A percentile compares a stretch with the other conserved stretches of the same genome.
Evolutionary conservation across 2,329 filamentous ascomycete species (phyloP).

Genomic region (Biscogniauxia mediterranea): DNA sequence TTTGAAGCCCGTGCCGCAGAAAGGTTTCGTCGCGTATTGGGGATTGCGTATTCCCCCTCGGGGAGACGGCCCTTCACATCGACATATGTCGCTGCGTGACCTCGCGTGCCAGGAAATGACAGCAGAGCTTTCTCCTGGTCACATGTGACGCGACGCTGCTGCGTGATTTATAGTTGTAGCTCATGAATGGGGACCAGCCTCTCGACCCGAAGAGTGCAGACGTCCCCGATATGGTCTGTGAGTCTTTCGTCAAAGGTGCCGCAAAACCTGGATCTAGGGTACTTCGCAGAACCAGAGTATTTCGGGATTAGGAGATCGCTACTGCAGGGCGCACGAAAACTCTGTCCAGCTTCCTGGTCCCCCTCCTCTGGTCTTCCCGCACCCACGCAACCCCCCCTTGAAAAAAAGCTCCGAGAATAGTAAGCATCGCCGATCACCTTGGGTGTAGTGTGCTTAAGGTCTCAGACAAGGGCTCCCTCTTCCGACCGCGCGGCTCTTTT

Average conservation of each 20-base stretch:
- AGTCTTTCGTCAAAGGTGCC: not conserved
- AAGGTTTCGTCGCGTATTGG: not conserved
- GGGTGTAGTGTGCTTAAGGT: not conserved
- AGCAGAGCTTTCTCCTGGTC: not conserved
- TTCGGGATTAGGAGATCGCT: not conserved
- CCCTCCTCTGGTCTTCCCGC: not conserved
- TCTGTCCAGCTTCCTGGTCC: not conserved
- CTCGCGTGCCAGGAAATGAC: not conserved
- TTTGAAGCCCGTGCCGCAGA: not conserved
- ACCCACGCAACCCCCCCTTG: conserved; percentile 1
- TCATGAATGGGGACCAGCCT: not conserved
- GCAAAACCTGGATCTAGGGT: not conserved
- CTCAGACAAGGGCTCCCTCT: not conserved
- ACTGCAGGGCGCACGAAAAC: not conserved
- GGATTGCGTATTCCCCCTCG: not conserved
- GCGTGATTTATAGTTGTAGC: not conserved
- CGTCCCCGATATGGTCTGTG: not conserved
- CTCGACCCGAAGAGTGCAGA: not conserved
- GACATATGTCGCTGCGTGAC: not conserved
- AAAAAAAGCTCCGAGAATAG: conserved; percentile 6
- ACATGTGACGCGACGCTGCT: not conserved
- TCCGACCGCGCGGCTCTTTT: not conserved
- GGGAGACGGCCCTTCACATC: not conserved
- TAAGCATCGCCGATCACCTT: conserved; percentile 13
- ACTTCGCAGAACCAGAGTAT: not conserved